A percentile compares a stretch with the other conserved stretches of the same genome.
phyloP scores from a whole-genome alignment of 2,329 filamentous ascomycete genomes.

The Xylaria sp. region DNA sequence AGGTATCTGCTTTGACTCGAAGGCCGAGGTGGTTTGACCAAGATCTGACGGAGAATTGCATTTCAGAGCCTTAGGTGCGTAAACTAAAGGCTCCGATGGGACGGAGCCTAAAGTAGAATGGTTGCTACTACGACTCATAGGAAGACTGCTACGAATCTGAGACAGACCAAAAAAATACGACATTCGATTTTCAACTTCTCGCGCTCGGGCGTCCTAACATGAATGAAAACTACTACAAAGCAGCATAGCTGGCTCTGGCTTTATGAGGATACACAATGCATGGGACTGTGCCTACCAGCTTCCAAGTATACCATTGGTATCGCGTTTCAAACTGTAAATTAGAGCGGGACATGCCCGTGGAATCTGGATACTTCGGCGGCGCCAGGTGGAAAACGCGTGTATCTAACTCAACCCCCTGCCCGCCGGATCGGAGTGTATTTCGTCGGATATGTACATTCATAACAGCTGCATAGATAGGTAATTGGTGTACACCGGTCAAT shows the following conservation, averaged over 20 bases:
- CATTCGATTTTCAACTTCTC: constrained; percentile 1
- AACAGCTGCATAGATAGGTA: neutral
- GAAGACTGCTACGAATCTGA: neutral
- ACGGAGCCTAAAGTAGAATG: constrained; percentile 3
- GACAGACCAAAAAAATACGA: neutral
- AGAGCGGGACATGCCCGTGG: neutral
- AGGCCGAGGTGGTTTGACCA: constrained; percentile 1
- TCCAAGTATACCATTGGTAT: no score
- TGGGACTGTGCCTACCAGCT: neutral
- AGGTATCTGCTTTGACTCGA: constrained; percentile 5
- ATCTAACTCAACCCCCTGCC: neutral
- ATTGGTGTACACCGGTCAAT: neutral
- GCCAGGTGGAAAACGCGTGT: neutral
- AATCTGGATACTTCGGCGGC: neutral
- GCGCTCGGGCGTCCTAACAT: neutral
- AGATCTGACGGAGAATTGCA: constrained; percentile 3
- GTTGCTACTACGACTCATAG: constrained; percentile 1
- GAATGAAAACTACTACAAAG: constrained; percentile 2
- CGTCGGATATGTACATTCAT: neutral
- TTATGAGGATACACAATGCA: constrained; percentile 3
- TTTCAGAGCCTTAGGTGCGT: constrained; percentile 1
- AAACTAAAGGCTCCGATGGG: constrained; percentile 1
- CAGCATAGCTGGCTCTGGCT: neutral
- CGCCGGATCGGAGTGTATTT: neutral
- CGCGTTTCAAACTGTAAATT: no score